Conservation (phyloP, 2,329 filamentous ascomycete species). For the Paraphaeosphaeria sporulosa region DNA sequence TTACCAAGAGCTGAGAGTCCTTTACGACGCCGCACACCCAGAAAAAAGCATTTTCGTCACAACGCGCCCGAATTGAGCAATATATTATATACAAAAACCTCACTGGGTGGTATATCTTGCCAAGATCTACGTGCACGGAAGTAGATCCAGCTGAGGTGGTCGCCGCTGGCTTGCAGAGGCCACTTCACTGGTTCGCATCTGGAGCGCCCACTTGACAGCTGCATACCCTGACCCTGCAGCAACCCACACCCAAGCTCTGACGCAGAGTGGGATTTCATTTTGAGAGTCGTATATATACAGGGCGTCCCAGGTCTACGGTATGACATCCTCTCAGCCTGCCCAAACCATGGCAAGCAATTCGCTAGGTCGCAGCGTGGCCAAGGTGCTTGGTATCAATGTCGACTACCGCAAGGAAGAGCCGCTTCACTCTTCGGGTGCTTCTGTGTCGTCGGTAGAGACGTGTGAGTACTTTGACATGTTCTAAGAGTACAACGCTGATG, state of each 20-base stretch:
- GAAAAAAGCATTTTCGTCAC: conserved; percentile 17
- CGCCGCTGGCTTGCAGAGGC: conserved; percentile 10
- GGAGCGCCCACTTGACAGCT: conserved; percentile 5
- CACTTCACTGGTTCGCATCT: conserved; percentile 12
- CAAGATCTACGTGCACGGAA: conserved; percentile 17
- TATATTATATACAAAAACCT: conserved; percentile 11
- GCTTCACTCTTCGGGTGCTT: conserved; percentile 59
- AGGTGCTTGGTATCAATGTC: conserved; percentile 82
- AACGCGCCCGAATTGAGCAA: conserved; percentile 9
- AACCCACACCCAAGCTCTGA: conserved; percentile 15
- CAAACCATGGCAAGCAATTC: conserved; percentile 24
- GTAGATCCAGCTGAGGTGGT: conserved; percentile 11
- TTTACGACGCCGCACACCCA: conserved; percentile 6
- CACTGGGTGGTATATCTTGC: conserved; percentile 5
- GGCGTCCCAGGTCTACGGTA: conserved; percentile 7
- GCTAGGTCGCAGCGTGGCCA: conserved; percentile 64
- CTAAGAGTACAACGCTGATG: conserved; percentile 37
- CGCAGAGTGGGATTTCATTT: conserved; percentile 8
- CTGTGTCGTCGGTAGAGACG: conserved; percentile 69
- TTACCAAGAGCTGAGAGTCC: background rate
- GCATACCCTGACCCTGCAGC: conserved; percentile 10
- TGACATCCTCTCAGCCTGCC: conserved; percentile 6
- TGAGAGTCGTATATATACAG: conserved; percentile 25
- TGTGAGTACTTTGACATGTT: conserved; percentile 22
- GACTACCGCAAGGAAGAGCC: conserved; percentile 70